Evolutionary conservation across 2,329 filamentous ascomycete species (phyloP), one percentile per base, ranked within the genome.

Genomic region (Xylaria hypoxylon): DNA sequence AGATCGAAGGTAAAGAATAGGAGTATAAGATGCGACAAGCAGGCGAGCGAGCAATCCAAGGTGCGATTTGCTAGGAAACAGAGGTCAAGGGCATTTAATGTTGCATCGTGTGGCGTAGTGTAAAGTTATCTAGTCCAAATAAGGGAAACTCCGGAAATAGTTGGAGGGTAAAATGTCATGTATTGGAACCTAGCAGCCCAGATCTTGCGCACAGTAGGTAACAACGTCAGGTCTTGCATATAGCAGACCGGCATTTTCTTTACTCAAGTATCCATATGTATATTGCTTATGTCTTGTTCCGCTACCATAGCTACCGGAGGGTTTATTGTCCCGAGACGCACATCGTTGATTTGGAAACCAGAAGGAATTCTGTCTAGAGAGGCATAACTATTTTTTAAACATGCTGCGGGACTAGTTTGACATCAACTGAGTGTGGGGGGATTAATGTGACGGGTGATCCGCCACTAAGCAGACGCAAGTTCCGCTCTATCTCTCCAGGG

Each of bases 381-480:
- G n/a, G 2, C 8, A 38, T 3, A 24, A 15, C 4, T 24, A 53
- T 22, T 17, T 22, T 17, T 5, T 40, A 53, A 53, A 6, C 13
- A 17, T 5, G 35, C n/a, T 19, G 42, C 15, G 58, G n/a, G 33
- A 52, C 33, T 42, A 60, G 22, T 26, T 22, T 51, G 11, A 60
- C 42, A 22, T 28, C 22, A 15, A 60, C 33, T 10, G 48, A 44
- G 19, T 60, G 58, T 42, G 58, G 58, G 6, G 58, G 58, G 24
- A 60, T 52, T 17, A 60, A 42, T 22, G 58, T 60, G 24, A 60
- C 45, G 3, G 58, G 58, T 3, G 58, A 60, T 28, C 58, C 58
- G 1, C 58, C 58, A 44, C 58, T 60, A 4, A 60, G 58, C 8
- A 60, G 33, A 51, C 58, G 45, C 31, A 60, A 33, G 17, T 60